Percentiles rank a stretch among this genome's conserved stretches.
Evolutionary conservation across 2,329 filamentous ascomycete genomes (phyloP).

Genomic region (Blastomyces percursus): DNA sequence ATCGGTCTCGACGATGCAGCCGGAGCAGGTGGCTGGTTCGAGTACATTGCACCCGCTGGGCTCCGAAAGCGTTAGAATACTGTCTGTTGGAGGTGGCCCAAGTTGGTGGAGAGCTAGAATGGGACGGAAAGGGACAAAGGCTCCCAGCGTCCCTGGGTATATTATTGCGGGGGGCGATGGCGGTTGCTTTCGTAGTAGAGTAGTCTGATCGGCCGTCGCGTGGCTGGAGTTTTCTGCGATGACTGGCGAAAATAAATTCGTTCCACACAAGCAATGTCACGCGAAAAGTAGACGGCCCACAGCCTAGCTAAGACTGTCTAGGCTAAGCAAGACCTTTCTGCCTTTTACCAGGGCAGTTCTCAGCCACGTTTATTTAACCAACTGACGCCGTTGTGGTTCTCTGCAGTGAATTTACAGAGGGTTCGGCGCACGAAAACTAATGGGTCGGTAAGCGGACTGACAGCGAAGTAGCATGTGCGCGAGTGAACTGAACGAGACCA

Average conservation of each 20-base stretch:
- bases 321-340: neutral
- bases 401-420: neutral
- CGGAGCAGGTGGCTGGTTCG: constrained; percentile 3
- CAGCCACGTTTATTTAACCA: neutral
- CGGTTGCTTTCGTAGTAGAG: neutral
- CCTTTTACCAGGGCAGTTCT: neutral
- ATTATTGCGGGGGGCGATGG: neutral
- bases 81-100: neutral
- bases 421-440: neutral
- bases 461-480: constrained; percentile 1
- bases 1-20: neutral
- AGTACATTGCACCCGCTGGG: neutral
- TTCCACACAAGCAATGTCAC: neutral
- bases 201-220: neutral
- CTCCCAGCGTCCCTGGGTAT: neutral
- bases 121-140: neutral
- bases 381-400: neutral
- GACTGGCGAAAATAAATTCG: neutral
- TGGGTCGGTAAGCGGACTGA: neutral
- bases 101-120: no score
- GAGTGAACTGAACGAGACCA: neutral
- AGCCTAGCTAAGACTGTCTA: neutral
- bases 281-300: neutral
- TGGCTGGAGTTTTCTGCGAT: neutral
- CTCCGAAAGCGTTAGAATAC: neutral